Percentiles rank a stretch among this genome's conserved stretches.
phyloP scores from a whole-genome alignment of 345 rosid species.

The Salix dunnii region DNA sequence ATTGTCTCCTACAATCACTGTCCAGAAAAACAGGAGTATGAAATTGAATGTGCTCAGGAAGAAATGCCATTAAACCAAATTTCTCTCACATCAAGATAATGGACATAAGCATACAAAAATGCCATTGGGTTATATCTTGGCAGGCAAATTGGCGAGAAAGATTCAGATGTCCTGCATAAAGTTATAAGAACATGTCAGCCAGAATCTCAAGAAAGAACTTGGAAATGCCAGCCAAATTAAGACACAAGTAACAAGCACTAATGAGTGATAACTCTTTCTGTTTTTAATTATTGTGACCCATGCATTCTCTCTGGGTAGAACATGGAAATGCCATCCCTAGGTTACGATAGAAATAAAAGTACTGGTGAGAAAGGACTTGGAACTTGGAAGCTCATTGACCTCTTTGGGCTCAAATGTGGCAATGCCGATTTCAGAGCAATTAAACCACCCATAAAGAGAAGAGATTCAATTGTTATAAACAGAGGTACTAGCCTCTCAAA shows the following conservation, averaged over 20 bases:
- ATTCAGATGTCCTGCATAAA: constrained; percentile 87
- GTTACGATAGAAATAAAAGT: not conserved
- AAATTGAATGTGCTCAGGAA: not conserved
- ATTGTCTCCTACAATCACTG: not conserved
- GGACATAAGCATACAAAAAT: constrained; percentile 91
- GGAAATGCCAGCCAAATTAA: not conserved
- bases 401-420: no score
- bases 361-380: not conserved
- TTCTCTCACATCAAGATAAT: constrained; percentile 86
- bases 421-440: no score
- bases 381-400: not conserved
- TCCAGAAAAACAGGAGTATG: not conserved
- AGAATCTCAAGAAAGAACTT: not conserved
- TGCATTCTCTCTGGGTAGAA: not conserved
- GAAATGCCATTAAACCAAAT: constrained; percentile 6
- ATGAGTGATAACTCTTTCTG: not conserved
- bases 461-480: no score
- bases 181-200: constrained; percentile 12
- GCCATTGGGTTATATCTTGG: constrained; percentile 97
- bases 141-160: constrained; percentile 95
- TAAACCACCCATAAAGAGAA: no score
- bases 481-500: no score
- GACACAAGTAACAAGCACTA: not conserved
- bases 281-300: not conserved
- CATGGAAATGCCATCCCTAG: not conserved